Evolutionary conservation across 192 early-diverging fungal species (phyloP), one percentile per base, ranked within the genome.

Genomic region (Thamnidium elegans): DNA sequence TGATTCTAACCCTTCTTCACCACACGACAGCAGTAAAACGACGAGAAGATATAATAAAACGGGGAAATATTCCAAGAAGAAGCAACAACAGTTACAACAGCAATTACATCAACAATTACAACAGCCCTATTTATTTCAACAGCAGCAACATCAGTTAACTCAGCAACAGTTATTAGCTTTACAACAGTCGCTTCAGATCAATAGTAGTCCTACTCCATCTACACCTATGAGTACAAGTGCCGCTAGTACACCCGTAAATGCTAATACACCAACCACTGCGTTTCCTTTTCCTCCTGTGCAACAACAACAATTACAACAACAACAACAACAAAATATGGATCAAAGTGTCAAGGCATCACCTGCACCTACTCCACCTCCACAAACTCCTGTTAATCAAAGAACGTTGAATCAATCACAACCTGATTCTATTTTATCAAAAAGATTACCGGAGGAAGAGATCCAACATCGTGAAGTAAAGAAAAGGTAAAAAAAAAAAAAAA

Each of bases 21-120:
- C 46, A 14, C 13, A 19, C 46, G 43, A 45, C 20, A 45, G 23
- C 42, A 26, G 7, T 23, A 83, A 83, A 65, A 76, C 81, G 3
- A 84, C 83, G 2, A 48, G 84, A 19, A 75, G 75, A 53, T 85
- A 85, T 45, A 70, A 73, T 44, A 85, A 85, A 46, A 85, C 84
- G n/a, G 84, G 84, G 43, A 79, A 79, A 47, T 85, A 85, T 30
- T 83, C 84, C 2, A 85, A 85, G 51, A 84, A 84, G 64, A 69
- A 77, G 13, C 68, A 71, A 20, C 48, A 47, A 43, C 68, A 71
- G 15, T 45, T 50, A 30, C 56, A 64, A 31, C 69, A 71, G 60
- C 14, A 26, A 3, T 48, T 48, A 15, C 46, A 48, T 14, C 14
- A 43, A 30, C 58, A 59, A 5, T 17, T 26, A 4, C 58, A 59